Evolutionary conservation across 2,329 filamentous ascomycete genomes (phyloP).

Genomic region (Pseudodiploospora longispora): DNA sequence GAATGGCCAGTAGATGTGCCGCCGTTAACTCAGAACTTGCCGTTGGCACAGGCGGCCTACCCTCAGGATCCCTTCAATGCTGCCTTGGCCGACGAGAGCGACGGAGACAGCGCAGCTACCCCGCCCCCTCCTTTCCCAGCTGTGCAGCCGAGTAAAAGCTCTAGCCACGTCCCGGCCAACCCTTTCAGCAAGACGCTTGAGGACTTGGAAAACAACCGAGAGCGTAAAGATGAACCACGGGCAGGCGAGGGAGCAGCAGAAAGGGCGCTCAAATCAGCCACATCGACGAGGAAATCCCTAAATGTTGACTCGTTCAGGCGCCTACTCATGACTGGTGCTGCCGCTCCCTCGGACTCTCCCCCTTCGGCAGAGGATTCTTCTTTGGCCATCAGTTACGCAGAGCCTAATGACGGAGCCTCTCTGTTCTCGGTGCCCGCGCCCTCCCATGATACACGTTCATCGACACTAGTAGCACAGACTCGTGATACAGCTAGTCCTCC

Average conservation of each 20-base stretch:
- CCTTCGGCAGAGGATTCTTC: constrained; percentile 7
- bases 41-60: constrained; percentile 11
- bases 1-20: constrained; percentile 24
- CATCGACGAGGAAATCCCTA: constrained; percentile 38
- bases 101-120: constrained; percentile 17
- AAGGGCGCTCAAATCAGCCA: constrained; percentile 23
- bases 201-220: constrained; percentile 36
- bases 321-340: constrained; percentile 65
- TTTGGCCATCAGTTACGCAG: constrained; percentile 1
- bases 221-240: constrained; percentile 16
- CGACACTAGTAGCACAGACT: too few species aligned
- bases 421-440: too few species aligned
- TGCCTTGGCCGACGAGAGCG: constrained; percentile 19
- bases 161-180: constrained; percentile 21
- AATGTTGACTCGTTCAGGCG: constrained; percentile 74
- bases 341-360: constrained; percentile 22
- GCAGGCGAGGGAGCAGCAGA: constrained; percentile 21
- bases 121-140: constrained; percentile 14
- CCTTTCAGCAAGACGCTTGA: constrained; percentile 48
- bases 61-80: constrained; percentile 25
- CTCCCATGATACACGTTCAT: too few species aligned
- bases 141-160: constrained; percentile 7
- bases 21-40: constrained; percentile 19
- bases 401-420: too few species aligned
- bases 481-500: too few species aligned